Evolutionary conservation across 2,329 filamentous ascomycete species (phyloP).

Genomic region (Fusarium multiceps): DNA sequence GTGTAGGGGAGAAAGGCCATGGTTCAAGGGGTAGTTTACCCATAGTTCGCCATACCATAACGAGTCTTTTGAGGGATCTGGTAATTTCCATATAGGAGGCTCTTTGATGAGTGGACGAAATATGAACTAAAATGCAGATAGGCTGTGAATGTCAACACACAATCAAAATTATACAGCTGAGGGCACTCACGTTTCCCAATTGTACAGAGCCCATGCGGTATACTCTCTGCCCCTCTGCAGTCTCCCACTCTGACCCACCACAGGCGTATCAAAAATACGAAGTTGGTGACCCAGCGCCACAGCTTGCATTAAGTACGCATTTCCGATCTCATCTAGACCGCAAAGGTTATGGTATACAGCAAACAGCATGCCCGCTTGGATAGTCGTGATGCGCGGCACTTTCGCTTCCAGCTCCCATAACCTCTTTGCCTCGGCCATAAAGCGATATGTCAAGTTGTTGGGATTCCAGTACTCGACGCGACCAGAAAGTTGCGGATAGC

Average conservation of each 20-base stretch:
- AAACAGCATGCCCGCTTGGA: slow-evolving; percentile 52
- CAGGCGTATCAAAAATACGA: slow-evolving; percentile 44
- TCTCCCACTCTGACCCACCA: slow-evolving; percentile 31
- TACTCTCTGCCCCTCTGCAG: slow-evolving; percentile 38
- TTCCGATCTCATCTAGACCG: slow-evolving; percentile 54
- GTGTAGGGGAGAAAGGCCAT: slow-evolving; percentile 33
- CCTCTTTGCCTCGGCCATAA: slow-evolving; percentile 54
- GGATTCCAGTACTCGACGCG: slow-evolving; percentile 54
- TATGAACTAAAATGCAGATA: slow-evolving; percentile 44
- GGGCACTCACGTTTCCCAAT: slow-evolving; percentile 48
- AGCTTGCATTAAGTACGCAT: slow-evolving; percentile 49
- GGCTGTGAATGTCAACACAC: slow-evolving; percentile 16
- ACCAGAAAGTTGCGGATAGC: slow-evolving; percentile 41
- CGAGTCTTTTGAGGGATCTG: slow-evolving; percentile 38
- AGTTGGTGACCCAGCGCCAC: slow-evolving; percentile 50
- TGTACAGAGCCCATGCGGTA: slow-evolving; percentile 53
- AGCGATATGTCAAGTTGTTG: slow-evolving; percentile 49
- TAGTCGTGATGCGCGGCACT: slow-evolving; percentile 48
- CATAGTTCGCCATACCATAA: slow-evolving; percentile 53
- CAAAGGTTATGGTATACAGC: slow-evolving; percentile 48
- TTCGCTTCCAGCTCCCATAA: slow-evolving; percentile 52
- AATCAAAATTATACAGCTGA: rapidly evolving
- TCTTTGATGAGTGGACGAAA: slow-evolving; percentile 45
- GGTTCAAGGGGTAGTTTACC: slow-evolving; percentile 50
- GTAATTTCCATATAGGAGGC: slow-evolving; percentile 48